These are phyloP conservation scores for Ceratocystis huliohia DNA, from an alignment of 2,329 filamentous ascomycete species.

Conservation along the genomic window DNA sequence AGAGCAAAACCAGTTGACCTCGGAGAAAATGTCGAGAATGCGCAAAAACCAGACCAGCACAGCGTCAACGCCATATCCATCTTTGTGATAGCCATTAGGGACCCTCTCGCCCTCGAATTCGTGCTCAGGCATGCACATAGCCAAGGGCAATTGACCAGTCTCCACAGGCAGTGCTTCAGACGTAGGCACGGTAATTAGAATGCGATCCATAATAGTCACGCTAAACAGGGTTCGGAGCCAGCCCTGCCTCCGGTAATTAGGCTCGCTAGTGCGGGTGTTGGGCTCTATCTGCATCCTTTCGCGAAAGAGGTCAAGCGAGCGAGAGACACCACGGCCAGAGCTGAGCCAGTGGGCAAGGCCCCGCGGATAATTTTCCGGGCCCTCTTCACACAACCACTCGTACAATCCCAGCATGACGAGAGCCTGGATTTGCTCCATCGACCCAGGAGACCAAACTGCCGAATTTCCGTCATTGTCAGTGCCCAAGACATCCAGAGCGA, in stretches of 20 bases:
- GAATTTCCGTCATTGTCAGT: background rate
- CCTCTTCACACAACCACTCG: constrained; percentile 11
- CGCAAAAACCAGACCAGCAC: constrained; percentile 8
- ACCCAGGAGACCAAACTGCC: background rate
- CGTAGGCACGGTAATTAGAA: background rate
- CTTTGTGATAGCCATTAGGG: background rate
- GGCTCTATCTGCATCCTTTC: background rate
- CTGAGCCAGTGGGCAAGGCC: constrained; percentile 5
- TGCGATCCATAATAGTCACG: constrained; percentile 10
- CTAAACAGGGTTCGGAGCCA: background rate
- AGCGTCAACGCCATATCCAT: background rate
- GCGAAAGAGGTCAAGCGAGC: background rate
- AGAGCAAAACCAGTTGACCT: constrained; percentile 15
- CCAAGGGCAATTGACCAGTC: background rate
- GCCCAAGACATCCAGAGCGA: background rate
- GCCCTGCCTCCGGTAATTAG: background rate
- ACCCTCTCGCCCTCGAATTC: background rate
- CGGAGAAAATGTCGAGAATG: constrained; percentile 9
- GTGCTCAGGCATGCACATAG: background rate
- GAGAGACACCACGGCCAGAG: background rate
- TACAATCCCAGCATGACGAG: constrained; percentile 13
- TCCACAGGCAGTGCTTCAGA: background rate
- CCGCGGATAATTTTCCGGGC: background rate
- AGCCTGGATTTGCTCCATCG: constrained; percentile 8
- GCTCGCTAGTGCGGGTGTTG: background rate